phyloP scores from a whole-genome alignment of 2,329 filamentous ascomycete species.

The Apiospora rasikravindrae region DNA sequence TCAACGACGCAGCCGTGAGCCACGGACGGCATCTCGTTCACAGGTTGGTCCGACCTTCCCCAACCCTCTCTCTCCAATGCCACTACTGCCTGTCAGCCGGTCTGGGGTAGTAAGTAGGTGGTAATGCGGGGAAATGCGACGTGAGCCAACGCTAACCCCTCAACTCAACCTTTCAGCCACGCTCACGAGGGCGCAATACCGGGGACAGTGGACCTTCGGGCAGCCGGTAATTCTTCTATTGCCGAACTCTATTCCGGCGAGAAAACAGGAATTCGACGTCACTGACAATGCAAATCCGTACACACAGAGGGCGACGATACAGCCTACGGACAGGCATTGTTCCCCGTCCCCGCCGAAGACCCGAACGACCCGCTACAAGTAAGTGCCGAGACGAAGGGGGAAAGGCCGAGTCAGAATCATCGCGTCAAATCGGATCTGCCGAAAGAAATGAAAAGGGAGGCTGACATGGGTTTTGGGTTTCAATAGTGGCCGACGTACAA shows the following conservation, averaged over 20 bases:
- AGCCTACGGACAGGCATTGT: slow-evolving; percentile 64
- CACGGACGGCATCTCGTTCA: slow-evolving; percentile 11
- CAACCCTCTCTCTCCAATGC: not conserved
- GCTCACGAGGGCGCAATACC: slow-evolving; percentile 34
- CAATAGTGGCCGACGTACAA: slow-evolving; percentile 58
- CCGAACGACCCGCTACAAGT: slow-evolving; percentile 64
- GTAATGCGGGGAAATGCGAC: slow-evolving; percentile 14
- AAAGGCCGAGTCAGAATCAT: not conserved
- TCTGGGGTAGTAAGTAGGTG: not conserved
- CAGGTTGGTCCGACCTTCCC: not conserved
- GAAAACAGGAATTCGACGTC: not conserved
- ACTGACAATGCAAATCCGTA: not conserved
- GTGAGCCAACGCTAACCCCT: not conserved
- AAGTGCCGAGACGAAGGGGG: slow-evolving; percentile 23
- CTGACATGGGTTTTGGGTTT: slow-evolving; percentile 2
- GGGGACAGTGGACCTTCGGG: slow-evolving; percentile 37
- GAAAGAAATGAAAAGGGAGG: not conserved
- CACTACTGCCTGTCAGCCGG: too few species aligned
- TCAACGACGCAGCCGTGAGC: not conserved
- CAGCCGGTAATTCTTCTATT: slow-evolving; percentile 34
- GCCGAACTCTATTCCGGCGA: not conserved
- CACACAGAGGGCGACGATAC: slow-evolving; percentile 61
- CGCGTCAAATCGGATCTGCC: not conserved
- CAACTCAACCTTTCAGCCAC: slow-evolving; percentile 26
- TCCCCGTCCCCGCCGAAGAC: slow-evolving; percentile 64